Evolutionary conservation across 2,329 filamentous ascomycete genomes (phyloP), one percentile per base, ranked within the genome.

Genomic region (Colletotrichum sp.): DNA sequence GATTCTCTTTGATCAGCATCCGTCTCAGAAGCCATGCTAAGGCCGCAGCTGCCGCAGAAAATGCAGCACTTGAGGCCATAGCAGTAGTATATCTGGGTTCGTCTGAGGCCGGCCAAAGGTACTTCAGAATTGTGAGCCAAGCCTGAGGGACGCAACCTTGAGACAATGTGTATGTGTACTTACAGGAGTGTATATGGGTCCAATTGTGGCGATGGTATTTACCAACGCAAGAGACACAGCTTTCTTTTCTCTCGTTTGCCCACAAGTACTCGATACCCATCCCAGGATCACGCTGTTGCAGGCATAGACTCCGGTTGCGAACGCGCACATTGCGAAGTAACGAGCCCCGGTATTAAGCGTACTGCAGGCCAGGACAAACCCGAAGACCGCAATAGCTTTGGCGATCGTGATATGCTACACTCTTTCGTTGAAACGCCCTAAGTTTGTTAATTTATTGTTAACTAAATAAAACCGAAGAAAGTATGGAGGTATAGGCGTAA

Each of bases 261-360:
- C 85, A 8, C 86, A 83, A 0, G 85, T 87, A 1, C 81, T 81
- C 0, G 81, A 83, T 0, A 85, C 84, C 86, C 86, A 88, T 6
- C 85, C 85, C 0, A 87, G 80, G 18, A 87, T 86, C 77, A 87
- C 82, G 0, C 83, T 84, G 78, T 87, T 88, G n/a, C 87, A 86
- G 3, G 82, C 81, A 28, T 83, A 83, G 5, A 84, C 83, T 2
- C 84, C 84, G 16, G 79, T 80, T 5, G 83, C 81, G 12, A 84
- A 85, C 16, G 83, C 76, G 69, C 85, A 84, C 77, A 83, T 84
- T 6, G 82, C 79, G 2, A 83, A 76, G 60, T 85, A 85, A 0
- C 84, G 78, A 0, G 81, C 83, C 5, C 79, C 79, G 0, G 80
- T 80, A 32, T 83, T 84, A 10, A 82, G 72, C 0, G 83, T 83